Percentiles rank a stretch among this genome's conserved stretches.
phyloP scores from a whole-genome alignment of 768 basidiomycete genomes.

The Lactarius quietus region DNA sequence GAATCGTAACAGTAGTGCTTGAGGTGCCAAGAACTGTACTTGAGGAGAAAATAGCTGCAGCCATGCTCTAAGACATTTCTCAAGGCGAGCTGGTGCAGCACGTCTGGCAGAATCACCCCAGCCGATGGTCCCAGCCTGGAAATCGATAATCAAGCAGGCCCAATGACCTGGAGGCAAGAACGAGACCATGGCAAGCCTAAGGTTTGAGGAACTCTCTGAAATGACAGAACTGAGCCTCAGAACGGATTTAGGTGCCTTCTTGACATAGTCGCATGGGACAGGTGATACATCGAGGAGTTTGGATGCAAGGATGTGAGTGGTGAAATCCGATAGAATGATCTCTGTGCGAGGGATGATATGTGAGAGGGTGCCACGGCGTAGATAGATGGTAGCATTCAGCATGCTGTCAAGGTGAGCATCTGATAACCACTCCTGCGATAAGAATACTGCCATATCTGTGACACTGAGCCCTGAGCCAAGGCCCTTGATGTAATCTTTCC shows the following conservation, averaged over 20 bases:
- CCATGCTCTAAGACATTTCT: slow-evolving; percentile 1
- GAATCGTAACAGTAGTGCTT: no score
- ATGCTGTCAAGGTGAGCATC: neutral
- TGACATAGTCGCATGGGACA: neutral
- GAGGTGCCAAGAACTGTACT: no score
- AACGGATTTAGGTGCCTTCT: neutral
- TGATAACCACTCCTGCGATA: neutral
- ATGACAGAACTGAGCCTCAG: neutral
- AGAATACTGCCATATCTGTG: neutral
- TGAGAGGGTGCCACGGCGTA: neutral
- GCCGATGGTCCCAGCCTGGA: neutral
- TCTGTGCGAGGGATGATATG: neutral
- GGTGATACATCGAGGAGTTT: neutral
- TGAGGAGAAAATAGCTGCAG: no score
- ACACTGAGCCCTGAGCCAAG: neutral
- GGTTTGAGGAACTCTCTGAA: neutral
- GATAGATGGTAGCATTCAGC: neutral
- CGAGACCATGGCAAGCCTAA: neutral
- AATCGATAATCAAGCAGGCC: neutral
- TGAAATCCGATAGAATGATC: neutral
- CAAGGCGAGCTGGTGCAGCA: neutral
- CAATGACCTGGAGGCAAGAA: neutral
- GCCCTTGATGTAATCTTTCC: neutral
- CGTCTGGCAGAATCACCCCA: neutral
- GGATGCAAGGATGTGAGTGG: neutral